Evolutionary conservation across 768 basidiomycete genomes (phyloP).

Genomic region (Paxillus rubicundulus): DNA sequence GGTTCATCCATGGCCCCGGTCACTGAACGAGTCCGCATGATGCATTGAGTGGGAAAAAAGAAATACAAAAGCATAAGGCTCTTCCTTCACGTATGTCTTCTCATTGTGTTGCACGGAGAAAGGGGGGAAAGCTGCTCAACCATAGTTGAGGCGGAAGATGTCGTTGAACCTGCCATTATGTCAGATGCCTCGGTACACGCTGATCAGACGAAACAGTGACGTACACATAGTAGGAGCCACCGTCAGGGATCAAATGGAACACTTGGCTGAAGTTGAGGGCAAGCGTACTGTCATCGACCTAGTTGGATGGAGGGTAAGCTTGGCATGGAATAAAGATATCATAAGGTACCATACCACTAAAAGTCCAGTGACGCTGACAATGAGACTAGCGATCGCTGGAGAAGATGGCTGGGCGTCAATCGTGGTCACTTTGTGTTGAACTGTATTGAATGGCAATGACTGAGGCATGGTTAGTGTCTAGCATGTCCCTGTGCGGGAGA

Average conservation of each 20-base stretch:
- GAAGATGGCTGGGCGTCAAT: constrained; percentile 87
- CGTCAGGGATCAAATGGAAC: constrained; percentile 87
- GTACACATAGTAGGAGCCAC: constrained; percentile 78
- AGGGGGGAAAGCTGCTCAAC: constrained; percentile 22
- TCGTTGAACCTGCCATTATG: constrained; percentile 66
- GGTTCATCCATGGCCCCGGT: too few species aligned
- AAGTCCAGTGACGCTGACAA: constrained; percentile 89
- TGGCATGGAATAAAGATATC: background rate
- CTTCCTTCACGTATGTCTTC: constrained; percentile 20
- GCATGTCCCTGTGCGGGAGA: background rate
- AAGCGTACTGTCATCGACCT: too few species aligned
- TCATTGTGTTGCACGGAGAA: constrained; percentile 1
- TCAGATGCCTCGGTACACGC: constrained; percentile 8
- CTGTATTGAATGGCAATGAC: constrained; percentile 78
- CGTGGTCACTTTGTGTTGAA: constrained; percentile 79
- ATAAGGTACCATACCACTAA: constrained; percentile 53
- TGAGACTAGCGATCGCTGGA: constrained; percentile 48
- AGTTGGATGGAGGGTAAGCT: constrained; percentile 5
- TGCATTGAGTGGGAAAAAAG: too few species aligned
- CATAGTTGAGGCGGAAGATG: constrained; percentile 88
- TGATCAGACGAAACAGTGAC: constrained; percentile 28
- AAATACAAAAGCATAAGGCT: constrained; percentile 9
- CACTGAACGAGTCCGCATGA: too few species aligned
- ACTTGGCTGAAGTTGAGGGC: constrained; percentile 89
- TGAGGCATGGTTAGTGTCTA: constrained; percentile 25